A percentile compares a stretch with the other conserved stretches of the same genome.
These are phyloP conservation scores for Amanita rubescens DNA, from an alignment of 768 basidiomycete genomes.

Conservation along the genomic window DNA sequence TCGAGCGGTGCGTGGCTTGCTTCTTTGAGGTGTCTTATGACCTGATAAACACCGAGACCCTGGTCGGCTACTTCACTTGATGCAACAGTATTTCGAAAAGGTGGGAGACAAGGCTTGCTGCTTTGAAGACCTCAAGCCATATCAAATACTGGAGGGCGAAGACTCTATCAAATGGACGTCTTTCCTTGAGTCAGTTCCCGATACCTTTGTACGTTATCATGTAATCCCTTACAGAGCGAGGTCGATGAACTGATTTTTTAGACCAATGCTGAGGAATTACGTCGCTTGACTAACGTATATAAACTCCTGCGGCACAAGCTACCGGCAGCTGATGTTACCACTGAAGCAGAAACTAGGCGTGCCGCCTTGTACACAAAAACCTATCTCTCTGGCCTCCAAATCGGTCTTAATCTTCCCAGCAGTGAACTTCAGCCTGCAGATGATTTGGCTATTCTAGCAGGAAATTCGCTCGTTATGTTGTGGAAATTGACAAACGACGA, in stretches of 20 bases:
- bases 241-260: constrained; percentile 15
- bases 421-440: constrained; percentile 87
- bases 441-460: constrained; percentile 73
- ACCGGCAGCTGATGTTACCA: constrained; percentile 37
- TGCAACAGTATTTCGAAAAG: constrained; percentile 61
- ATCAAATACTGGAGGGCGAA: constrained; percentile 42
- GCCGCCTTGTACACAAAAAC: constrained; percentile 46
- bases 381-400: constrained; percentile 60
- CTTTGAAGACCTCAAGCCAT: constrained; percentile 77
- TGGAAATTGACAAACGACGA: constrained; percentile 54
- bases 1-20: constrained; percentile 32
- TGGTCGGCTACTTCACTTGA: constrained; percentile 33
- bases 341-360: constrained; percentile 47
- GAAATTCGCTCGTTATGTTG: constrained; percentile 54
- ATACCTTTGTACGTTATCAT: constrained; percentile 36
- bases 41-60: constrained; percentile 29
- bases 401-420: constrained; percentile 56
- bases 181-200: constrained; percentile 42
- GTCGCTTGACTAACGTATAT: constrained; percentile 61
- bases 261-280: constrained; percentile 49
- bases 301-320: constrained; percentile 68
- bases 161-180: constrained; percentile 44
- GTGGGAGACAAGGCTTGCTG: constrained; percentile 82
- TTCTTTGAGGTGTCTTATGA: not conserved
- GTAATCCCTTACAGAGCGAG: not conserved